phyloP scores from a whole-genome alignment of 2,329 filamentous ascomycete genomes.

The Alternaria sp. region DNA sequence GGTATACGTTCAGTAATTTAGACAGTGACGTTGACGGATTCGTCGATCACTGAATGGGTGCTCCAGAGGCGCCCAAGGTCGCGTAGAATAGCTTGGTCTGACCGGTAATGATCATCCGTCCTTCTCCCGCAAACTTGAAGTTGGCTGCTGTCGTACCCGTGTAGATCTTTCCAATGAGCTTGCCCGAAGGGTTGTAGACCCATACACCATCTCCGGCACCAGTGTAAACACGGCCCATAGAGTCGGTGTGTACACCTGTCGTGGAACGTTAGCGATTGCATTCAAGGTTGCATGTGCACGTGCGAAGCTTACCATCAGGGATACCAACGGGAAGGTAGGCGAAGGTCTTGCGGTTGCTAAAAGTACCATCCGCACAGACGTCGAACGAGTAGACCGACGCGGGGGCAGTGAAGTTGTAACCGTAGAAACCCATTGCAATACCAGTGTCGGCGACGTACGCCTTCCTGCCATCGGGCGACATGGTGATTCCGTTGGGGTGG shows the following conservation, averaged over 20 bases:
- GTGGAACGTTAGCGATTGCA: constrained; percentile 1
- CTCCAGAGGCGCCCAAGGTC: constrained; percentile 26
- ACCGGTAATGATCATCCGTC: constrained; percentile 32
- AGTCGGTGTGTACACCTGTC: constrained; percentile 28
- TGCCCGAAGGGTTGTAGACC: constrained; percentile 55
- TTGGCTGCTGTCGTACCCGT: constrained; percentile 29
- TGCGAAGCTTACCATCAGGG: constrained; percentile 23
- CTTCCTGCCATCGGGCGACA: constrained; percentile 49
- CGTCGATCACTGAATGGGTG: constrained; percentile 1
- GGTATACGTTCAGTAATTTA: not conserved
- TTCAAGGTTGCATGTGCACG: not conserved
- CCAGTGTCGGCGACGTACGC: constrained; percentile 54
- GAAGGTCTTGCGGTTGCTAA: constrained; percentile 30
- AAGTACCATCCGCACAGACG: constrained; percentile 26
- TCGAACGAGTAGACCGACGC: constrained; percentile 33
- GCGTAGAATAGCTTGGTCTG: constrained; percentile 34
- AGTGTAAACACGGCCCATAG: constrained; percentile 61
- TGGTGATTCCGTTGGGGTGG: constrained; percentile 51
- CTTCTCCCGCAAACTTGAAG: constrained; percentile 32
- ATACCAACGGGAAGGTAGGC: constrained; percentile 24
- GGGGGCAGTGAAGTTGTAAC: constrained; percentile 26
- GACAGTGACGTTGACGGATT: not conserved
- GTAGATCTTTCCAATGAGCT: constrained; percentile 50
- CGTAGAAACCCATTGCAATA: constrained; percentile 27
- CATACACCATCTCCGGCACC: constrained; percentile 59